phyloP scores from a whole-genome alignment of 192 early-diverging fungal species.

The Podila clonocystis region DNA sequence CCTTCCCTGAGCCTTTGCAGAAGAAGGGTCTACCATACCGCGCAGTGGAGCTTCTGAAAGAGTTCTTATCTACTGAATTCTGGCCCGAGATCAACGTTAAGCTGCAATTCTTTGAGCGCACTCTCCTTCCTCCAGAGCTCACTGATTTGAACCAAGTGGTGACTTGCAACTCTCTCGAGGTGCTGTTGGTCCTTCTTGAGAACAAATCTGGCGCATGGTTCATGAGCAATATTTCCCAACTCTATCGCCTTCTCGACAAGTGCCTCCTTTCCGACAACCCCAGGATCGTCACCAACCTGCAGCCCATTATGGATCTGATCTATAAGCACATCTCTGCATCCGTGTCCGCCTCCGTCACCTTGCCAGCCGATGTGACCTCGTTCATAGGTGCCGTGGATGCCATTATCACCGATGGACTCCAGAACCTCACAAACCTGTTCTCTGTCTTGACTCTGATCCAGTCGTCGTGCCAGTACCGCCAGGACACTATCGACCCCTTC shows the following conservation, averaged over 20 bases:
- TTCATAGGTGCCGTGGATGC: slow-evolving; percentile 71
- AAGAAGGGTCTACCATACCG: slow-evolving; percentile 64
- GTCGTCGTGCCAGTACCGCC: slow-evolving; percentile 67
- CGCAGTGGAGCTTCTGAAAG: slow-evolving; percentile 71
- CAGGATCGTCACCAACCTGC: slow-evolving; percentile 74
- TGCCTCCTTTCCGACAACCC: slow-evolving; percentile 82
- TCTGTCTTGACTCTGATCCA: slow-evolving; percentile 75
- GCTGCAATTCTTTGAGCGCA: slow-evolving; percentile 74
- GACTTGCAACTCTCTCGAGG: slow-evolving; percentile 75
- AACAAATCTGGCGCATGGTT: slow-evolving; percentile 73
- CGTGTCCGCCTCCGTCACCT: slow-evolving; percentile 42
- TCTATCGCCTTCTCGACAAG: slow-evolving; percentile 73
- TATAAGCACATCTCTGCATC: slow-evolving; percentile 68
- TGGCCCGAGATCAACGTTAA: slow-evolving; percentile 82
- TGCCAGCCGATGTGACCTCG: slow-evolving; percentile 47
- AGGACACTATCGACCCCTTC: slow-evolving; percentile 76
- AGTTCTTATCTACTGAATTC: slow-evolving; percentile 65
- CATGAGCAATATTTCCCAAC: slow-evolving; percentile 64
- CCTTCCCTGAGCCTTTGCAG: slow-evolving; percentile 59
- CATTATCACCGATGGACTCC: slow-evolving; percentile 73
- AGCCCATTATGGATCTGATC: slow-evolving; percentile 76
- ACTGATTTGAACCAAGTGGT: slow-evolving; percentile 61
- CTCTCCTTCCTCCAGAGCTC: slow-evolving; percentile 63
- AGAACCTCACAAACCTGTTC: slow-evolving; percentile 70
- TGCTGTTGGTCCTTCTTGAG: slow-evolving; percentile 70